Evolutionary conservation across 345 rosid species (phyloP).

Genomic region (Aquilaria yunnanensis): DNA sequence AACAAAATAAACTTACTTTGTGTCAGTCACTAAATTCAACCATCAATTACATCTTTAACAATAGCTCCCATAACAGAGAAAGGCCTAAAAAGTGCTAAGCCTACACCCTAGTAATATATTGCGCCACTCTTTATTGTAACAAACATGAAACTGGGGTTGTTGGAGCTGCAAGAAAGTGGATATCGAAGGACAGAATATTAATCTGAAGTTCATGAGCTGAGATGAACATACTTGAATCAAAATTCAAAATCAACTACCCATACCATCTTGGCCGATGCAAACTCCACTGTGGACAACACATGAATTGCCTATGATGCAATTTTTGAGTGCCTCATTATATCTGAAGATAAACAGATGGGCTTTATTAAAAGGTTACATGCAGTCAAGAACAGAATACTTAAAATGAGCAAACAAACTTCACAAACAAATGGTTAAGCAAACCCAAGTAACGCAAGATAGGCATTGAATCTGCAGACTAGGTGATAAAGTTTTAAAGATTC

Average conservation of each 20-base stretch:
- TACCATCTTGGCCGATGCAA: conserved; percentile 93
- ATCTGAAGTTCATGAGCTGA: not conserved
- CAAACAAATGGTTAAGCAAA: too few relatives aligned
- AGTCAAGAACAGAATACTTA: not conserved
- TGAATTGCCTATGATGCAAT: conserved; percentile 61
- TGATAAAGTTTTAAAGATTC: too few relatives aligned
- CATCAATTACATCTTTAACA: not conserved
- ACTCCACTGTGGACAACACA: conserved; percentile 72
- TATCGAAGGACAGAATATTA: not conserved
- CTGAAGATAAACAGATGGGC: conserved; percentile 21
- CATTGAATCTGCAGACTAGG: too few relatives aligned
- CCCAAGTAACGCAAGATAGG: too few relatives aligned
- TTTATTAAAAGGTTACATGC: not conserved
- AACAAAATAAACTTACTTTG: conserved; percentile 2
- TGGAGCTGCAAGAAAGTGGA: not conserved
- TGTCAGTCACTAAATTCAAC: not conserved
- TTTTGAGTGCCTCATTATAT: conserved; percentile 56
- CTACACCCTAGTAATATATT: too few relatives aligned
- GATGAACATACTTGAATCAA: not conserved
- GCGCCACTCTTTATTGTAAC: too few relatives aligned
- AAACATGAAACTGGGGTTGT: too few relatives aligned
- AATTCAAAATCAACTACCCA: conserved; percentile 12
- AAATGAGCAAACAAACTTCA: not conserved
- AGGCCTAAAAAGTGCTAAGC: too few relatives aligned
- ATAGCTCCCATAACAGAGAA: not conserved